Conservation (phyloP, 148 eudicot species). For the Polygonum aviculare region DNA sequence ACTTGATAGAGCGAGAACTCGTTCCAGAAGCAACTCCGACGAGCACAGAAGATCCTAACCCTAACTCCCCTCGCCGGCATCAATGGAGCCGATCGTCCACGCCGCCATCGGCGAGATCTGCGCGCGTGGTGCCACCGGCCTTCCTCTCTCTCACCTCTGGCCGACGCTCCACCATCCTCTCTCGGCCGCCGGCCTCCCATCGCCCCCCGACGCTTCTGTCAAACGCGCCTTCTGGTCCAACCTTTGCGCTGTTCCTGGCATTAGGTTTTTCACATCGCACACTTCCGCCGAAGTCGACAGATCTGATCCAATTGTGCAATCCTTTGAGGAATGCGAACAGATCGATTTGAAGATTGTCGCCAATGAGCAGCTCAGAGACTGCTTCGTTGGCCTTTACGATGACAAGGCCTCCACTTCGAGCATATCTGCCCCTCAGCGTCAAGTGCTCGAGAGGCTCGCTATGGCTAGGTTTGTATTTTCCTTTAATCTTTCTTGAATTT, state of each 20-base stretch:
- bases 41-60: not conserved
- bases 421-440: conserved; percentile 36
- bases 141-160: conserved; percentile 48
- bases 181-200: conserved; percentile 38
- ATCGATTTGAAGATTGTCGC: conserved; percentile 54
- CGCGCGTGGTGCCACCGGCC: conserved; percentile 39
- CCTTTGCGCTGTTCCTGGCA: conserved; percentile 46
- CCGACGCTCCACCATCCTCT: conserved; percentile 37
- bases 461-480: conserved; percentile 45
- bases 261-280: conserved; percentile 23
- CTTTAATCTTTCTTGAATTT: not conserved
- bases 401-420: conserved; percentile 38
- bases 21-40: not conserved
- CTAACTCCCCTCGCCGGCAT: not conserved
- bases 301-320: conserved; percentile 13
- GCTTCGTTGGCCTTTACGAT: conserved; percentile 67
- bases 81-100: conserved; percentile 59
- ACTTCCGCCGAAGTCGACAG: conserved; percentile 18
- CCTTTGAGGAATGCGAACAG: conserved; percentile 49
- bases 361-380: conserved; percentile 39
- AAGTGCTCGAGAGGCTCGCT: conserved; percentile 65
- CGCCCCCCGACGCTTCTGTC: conserved; percentile 33
- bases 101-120: conserved; percentile 68
- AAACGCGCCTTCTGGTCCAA: conserved; percentile 63
- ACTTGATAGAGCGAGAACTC: not conserved